Conservation (phyloP, 1,284 basidiomycete genomes). For the Trichosporon asahii region DNA sequence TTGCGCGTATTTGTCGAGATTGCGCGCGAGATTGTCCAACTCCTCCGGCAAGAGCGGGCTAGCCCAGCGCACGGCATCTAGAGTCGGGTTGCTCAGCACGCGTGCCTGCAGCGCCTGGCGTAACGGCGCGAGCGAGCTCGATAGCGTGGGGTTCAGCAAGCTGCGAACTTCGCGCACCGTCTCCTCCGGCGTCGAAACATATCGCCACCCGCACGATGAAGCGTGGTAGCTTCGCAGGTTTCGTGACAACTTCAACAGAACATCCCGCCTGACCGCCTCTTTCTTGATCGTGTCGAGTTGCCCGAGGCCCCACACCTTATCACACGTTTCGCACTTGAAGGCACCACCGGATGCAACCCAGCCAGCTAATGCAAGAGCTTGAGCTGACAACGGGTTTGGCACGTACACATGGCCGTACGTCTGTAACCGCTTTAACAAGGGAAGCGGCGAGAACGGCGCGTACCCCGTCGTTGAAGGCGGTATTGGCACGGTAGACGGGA, state of each 20-base stretch:
- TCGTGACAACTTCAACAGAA: slow-evolving; percentile 1
- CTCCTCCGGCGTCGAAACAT: not conserved
- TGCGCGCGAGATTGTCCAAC: slow-evolving; percentile 11
- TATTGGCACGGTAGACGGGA: slow-evolving; percentile 31
- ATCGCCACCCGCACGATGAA: not conserved
- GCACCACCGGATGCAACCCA: slow-evolving; percentile 32
- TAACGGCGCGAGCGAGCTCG: not conserved
- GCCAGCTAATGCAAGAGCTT: slow-evolving; percentile 29
- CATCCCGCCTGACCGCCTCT: not conserved
- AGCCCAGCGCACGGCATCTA: slow-evolving; percentile 11
- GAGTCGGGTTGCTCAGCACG: slow-evolving; percentile 24
- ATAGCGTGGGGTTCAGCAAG: not conserved
- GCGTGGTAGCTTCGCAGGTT: not conserved
- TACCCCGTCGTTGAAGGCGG: slow-evolving; percentile 27
- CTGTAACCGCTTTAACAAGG: slow-evolving; percentile 35
- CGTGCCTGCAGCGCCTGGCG: not conserved
- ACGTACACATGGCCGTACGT: slow-evolving; percentile 32
- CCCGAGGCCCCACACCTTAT: slow-evolving; percentile 21
- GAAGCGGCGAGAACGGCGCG: slow-evolving; percentile 39
- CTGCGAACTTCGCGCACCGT: not conserved
- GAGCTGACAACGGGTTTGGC: slow-evolving; percentile 23
- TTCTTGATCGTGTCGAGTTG: slow-evolving; percentile 13
- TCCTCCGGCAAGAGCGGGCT: slow-evolving; percentile 9
- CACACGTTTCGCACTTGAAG: slow-evolving; percentile 26
- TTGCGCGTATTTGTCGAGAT: not conserved